Evolutionary conservation across 2,329 filamentous ascomycete genomes (phyloP).

Genomic region (Colletotrichum kahawae): DNA sequence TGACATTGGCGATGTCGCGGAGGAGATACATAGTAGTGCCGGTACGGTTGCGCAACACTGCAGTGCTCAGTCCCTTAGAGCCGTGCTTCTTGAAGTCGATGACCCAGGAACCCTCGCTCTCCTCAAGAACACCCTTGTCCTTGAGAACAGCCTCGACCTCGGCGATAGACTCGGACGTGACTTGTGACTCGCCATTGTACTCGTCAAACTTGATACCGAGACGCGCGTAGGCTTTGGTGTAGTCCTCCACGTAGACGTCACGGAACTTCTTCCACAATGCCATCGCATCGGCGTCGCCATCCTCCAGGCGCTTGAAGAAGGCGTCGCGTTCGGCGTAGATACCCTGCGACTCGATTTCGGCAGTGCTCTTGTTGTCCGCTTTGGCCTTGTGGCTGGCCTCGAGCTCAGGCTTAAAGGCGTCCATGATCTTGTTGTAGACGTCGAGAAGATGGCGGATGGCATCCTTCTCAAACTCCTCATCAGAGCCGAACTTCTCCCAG

Average conservation of each 20-base stretch:
- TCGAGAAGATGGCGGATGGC: slow-evolving; percentile 76
- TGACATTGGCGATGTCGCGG: slow-evolving; percentile 70
- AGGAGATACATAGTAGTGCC: slow-evolving; percentile 73
- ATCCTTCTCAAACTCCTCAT: slow-evolving; percentile 66
- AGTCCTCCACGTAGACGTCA: slow-evolving; percentile 62
- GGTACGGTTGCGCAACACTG: slow-evolving; percentile 66
- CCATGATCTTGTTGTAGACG: slow-evolving; percentile 73
- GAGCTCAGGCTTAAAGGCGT: slow-evolving; percentile 65
- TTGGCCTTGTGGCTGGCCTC: slow-evolving; percentile 60
- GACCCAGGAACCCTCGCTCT: slow-evolving; percentile 69
- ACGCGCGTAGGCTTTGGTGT: slow-evolving; percentile 62
- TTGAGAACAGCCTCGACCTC: slow-evolving; percentile 63
- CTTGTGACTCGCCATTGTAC: slow-evolving; percentile 72
- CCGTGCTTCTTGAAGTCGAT: slow-evolving; percentile 74
- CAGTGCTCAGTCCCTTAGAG: slow-evolving; percentile 70
- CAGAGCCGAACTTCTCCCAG: slow-evolving; percentile 70
- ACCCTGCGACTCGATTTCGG: slow-evolving; percentile 46
- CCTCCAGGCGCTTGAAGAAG: slow-evolving; percentile 67
- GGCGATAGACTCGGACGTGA: slow-evolving; percentile 54
- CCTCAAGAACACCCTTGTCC: slow-evolving; percentile 65
- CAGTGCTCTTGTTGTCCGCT: slow-evolving; percentile 47
- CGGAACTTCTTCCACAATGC: slow-evolving; percentile 64
- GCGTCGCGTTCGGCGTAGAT: slow-evolving; percentile 60
- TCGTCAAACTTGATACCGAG: slow-evolving; percentile 68
- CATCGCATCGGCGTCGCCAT: slow-evolving; percentile 60